A percentile compares a stretch with the other conserved stretches of the same genome.
These are phyloP conservation scores for Thermochaetoides thermophila DNA, from an alignment of 495 filamentous ascomycete genomes.

Conservation along the genomic window DNA sequence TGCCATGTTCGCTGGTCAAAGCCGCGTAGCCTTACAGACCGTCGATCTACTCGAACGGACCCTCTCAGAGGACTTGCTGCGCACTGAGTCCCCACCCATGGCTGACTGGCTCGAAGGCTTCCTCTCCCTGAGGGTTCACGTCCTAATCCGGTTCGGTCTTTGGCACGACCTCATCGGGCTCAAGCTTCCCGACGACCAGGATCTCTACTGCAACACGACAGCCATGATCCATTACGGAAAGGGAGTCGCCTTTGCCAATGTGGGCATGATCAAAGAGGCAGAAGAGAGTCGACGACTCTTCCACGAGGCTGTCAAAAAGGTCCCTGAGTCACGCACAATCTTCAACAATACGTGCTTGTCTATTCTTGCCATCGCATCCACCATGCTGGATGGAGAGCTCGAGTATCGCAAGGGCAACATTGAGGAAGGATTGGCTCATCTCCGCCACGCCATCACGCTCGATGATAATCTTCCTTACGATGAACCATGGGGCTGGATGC, in stretches of 20 bases:
- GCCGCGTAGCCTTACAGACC: conserved; percentile 39
- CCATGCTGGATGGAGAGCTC: conserved; percentile 57
- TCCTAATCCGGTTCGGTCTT: conserved; percentile 48
- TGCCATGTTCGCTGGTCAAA: conserved; percentile 54
- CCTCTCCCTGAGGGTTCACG: conserved; percentile 45
- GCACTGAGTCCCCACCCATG: conserved; percentile 49
- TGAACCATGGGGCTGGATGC: conserved; percentile 62
- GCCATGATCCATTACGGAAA: conserved; percentile 52
- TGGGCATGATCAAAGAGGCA: conserved; percentile 31
- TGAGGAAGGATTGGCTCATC: conserved; percentile 37
- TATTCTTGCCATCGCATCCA: conserved; percentile 40
- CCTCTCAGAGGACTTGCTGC: conserved; percentile 44
- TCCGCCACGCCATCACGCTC: conserved; percentile 36
- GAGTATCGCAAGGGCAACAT: conserved; percentile 45
- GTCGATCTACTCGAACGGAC: conserved; percentile 34
- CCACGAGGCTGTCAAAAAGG: conserved; percentile 24
- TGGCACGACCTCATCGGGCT: conserved; percentile 45
- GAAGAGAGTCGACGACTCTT: conserved; percentile 32
- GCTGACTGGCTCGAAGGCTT: conserved; percentile 60
- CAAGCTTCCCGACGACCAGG: conserved; percentile 31
- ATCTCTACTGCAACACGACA: conserved; percentile 46
- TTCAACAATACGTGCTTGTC: conserved; percentile 52
- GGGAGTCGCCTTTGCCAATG: conserved; percentile 46
- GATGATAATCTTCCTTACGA: conserved; percentile 47
- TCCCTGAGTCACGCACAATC: conserved; percentile 39